These are phyloP conservation scores for Grosmannia serpens DNA, from an alignment of 2,329 filamentous ascomycete genomes.

Conservation along the genomic window DNA sequence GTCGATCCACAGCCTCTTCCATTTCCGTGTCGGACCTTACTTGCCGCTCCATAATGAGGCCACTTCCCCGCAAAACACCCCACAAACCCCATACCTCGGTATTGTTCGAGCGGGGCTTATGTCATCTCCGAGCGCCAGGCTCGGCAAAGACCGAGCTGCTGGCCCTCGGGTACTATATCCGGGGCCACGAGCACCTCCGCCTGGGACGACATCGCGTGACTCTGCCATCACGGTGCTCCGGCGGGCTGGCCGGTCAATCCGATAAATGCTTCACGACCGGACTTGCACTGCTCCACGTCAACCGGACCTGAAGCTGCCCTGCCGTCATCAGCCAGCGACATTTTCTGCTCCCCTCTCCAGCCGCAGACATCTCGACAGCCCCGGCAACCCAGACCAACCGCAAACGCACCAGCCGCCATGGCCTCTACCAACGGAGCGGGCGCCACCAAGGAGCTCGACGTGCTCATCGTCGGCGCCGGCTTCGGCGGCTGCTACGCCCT, in stretches of 20 bases:
- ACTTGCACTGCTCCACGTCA: background rate
- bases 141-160: background rate
- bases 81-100: background rate
- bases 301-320: background rate
- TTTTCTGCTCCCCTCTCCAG: background rate
- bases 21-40: too few relatives aligned
- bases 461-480: conserved; percentile 16
- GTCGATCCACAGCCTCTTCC: too few relatives aligned
- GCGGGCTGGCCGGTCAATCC: background rate
- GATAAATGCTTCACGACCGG: background rate
- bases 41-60: too few relatives aligned
- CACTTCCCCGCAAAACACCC: too few relatives aligned
- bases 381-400: background rate
- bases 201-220: background rate
- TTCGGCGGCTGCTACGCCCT: conserved; percentile 19
- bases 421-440: background rate
- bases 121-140: too few relatives aligned
- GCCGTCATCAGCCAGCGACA: background rate
- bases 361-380: background rate
- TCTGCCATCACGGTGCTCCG: background rate
- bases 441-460: conserved; percentile 7
- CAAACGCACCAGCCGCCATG: background rate
- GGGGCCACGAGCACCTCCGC: background rate
- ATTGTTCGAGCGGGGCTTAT: background rate
- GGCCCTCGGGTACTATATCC: background rate